Conservation (phyloP, 805 yeast species). For the Yueomyces sp. region DNA sequence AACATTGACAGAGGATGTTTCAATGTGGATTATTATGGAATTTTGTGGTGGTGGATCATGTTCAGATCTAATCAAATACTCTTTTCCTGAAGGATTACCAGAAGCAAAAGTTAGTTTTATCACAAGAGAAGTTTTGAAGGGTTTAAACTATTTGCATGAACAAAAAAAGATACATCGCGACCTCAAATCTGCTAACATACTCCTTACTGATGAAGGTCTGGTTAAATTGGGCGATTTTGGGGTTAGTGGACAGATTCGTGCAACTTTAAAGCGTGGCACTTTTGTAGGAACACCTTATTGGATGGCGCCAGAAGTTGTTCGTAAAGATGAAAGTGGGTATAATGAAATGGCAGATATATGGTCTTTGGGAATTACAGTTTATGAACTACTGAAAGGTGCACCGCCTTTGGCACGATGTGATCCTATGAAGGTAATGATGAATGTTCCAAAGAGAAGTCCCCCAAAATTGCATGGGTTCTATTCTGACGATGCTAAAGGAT, state of each 20-base stretch:
- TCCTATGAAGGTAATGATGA: slow-evolving; percentile 61
- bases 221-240: slow-evolving; percentile 90
- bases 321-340: slow-evolving; percentile 37
- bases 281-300: slow-evolving; percentile 94
- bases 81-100: slow-evolving; percentile 20
- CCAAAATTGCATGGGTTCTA: slow-evolving; percentile 21
- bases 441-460: slow-evolving; percentile 25
- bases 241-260: slow-evolving; percentile 69
- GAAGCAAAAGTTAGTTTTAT: slow-evolving; percentile 45
- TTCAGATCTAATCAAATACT: slow-evolving; percentile 49
- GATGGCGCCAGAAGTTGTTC: slow-evolving; percentile 98
- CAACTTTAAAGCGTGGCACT: slow-evolving; percentile 54
- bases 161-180: slow-evolving; percentile 79
- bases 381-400: slow-evolving; percentile 68
- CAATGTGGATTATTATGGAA: slow-evolving; percentile 88
- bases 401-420: slow-evolving; percentile 69
- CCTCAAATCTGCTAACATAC: slow-evolving; percentile 78
- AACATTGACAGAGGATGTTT: slow-evolving; percentile 49
- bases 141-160: slow-evolving; percentile 63
- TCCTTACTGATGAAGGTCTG: slow-evolving; percentile 53
- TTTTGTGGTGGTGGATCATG: slow-evolving; percentile 93
- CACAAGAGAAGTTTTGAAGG: slow-evolving; percentile 48
- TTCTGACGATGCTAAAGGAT: slow-evolving; percentile 30
- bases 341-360: slow-evolving; percentile 85
- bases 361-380: slow-evolving; percentile 89